Evolutionary conservation across 2,329 filamentous ascomycete species (phyloP).

Genomic region (Venturia effusa): DNA sequence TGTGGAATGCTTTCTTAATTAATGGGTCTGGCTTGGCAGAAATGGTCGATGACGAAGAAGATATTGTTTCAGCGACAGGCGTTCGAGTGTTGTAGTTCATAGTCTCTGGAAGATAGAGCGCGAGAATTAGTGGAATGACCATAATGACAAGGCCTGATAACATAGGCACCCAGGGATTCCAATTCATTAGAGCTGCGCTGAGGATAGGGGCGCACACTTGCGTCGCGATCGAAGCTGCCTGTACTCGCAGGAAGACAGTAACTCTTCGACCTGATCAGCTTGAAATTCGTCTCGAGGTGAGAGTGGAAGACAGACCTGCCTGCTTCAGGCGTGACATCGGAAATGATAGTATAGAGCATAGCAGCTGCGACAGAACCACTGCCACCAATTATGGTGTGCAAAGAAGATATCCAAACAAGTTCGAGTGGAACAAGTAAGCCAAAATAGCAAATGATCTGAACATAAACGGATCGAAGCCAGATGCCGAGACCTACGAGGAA

Average conservation of each 20-base stretch:
- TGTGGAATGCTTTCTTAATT: neutral
- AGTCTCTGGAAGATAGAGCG: slow-evolving; percentile 23
- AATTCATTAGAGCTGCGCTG: slow-evolving; percentile 23
- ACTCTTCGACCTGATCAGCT: slow-evolving; percentile 14
- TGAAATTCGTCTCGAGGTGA: neutral
- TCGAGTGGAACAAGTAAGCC: slow-evolving; percentile 24
- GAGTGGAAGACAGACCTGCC: slow-evolving; percentile 10
- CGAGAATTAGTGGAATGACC: slow-evolving; percentile 14
- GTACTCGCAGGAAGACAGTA: slow-evolving; percentile 21
- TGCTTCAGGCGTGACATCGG: slow-evolving; percentile 21
- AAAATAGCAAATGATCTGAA: slow-evolving; percentile 24
- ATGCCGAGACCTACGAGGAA: slow-evolving; percentile 19
- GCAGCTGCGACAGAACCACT: slow-evolving; percentile 17
- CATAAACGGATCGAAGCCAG: slow-evolving; percentile 17
- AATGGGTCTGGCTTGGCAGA: neutral
- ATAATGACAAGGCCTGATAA: slow-evolving; percentile 17
- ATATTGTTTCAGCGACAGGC: neutral
- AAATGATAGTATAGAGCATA: slow-evolving; percentile 20
- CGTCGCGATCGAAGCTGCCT: slow-evolving; percentile 19
- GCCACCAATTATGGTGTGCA: slow-evolving; percentile 21
- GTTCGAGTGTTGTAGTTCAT: slow-evolving; percentile 15
- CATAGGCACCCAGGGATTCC: slow-evolving; percentile 23
- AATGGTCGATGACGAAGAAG: neutral
- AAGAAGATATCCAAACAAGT: slow-evolving; percentile 21
- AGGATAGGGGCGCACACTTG: slow-evolving; percentile 23